Conservation (phyloP, 768 basidiomycete genomes). For the Trametes cubensis region DNA sequence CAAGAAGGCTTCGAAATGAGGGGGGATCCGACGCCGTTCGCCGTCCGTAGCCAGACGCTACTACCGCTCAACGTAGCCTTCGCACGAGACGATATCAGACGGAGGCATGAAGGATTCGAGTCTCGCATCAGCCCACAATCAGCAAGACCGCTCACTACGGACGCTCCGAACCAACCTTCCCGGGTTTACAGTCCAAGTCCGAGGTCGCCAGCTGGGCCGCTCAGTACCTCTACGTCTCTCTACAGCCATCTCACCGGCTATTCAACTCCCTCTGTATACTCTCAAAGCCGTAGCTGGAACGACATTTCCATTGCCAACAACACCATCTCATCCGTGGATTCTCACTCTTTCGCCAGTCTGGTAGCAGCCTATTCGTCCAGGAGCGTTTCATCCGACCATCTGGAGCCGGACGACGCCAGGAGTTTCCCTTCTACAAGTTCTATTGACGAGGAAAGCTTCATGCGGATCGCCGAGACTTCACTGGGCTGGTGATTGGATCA, state of each 20-base stretch:
- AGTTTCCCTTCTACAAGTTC: conserved; percentile 11
- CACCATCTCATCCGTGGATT: background rate
- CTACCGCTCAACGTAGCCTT: conserved; percentile 21
- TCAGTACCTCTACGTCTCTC: background rate
- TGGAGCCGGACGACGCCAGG: background rate
- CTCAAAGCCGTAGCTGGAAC: background rate
- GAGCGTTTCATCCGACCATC: background rate
- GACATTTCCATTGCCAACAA: background rate
- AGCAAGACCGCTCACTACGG: background rate
- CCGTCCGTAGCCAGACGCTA: conserved; percentile 11
- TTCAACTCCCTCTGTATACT: conserved; percentile 2
- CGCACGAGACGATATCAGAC: conserved; percentile 21
- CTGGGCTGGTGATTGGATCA: conserved; percentile 26
- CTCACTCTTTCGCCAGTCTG: background rate
- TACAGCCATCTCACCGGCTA: background rate
- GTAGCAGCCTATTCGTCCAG: conserved; percentile 11
- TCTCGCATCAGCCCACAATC: background rate
- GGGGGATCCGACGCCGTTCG: conserved; percentile 1
- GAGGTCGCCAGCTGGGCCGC: background rate
- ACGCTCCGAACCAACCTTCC: background rate
- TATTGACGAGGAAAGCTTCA: conserved; percentile 29
- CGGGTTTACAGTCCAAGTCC: background rate
- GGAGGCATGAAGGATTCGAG: conserved; percentile 17
- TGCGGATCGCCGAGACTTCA: conserved; percentile 25
- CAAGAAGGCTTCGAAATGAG: conserved; percentile 28